Conservation (phyloP, 768 basidiomycete species). For the Agrocybe praecox region DNA sequence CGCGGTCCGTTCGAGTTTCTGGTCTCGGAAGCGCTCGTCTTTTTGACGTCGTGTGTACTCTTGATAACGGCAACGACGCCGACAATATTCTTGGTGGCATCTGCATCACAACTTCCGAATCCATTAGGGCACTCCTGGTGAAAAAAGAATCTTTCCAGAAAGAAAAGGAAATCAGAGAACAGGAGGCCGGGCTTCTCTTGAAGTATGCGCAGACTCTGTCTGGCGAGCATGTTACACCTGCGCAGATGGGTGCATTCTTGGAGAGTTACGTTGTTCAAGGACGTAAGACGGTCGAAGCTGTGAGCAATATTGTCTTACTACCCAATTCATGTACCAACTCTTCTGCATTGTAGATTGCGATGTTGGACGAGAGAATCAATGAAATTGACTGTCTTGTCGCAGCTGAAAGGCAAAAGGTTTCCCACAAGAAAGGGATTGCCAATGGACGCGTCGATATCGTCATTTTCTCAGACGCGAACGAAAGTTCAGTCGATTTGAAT, state of each 20-base stretch:
- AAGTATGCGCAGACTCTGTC: slow-evolving; percentile 45
- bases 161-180: slow-evolving; percentile 39
- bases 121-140: slow-evolving; percentile 36
- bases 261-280: slow-evolving; percentile 41
- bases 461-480: slow-evolving; percentile 36
- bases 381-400: slow-evolving; percentile 41
- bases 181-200: slow-evolving; percentile 43
- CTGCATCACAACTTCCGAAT: slow-evolving; percentile 23
- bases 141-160: slow-evolving; percentile 37
- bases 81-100: slow-evolving; percentile 19
- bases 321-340: too few relatives aligned
- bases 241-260: slow-evolving; percentile 42
- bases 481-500: slow-evolving; percentile 41
- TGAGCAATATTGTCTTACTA: too few relatives aligned
- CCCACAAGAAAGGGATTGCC: slow-evolving; percentile 35
- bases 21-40: slow-evolving; percentile 50
- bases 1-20: slow-evolving; percentile 54
- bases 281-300: slow-evolving; percentile 32
- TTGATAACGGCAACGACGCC: slow-evolving; percentile 21
- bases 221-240: slow-evolving; percentile 41
- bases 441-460: slow-evolving; percentile 43
- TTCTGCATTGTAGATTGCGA: slow-evolving; percentile 25
- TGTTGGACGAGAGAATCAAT: slow-evolving; percentile 42
- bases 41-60: slow-evolving; percentile 57
- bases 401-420: slow-evolving; percentile 29